Base-by-base conservation (phyloP, 768 basidiomycete species). In the Macrolepiota dolichaula region DNA sequence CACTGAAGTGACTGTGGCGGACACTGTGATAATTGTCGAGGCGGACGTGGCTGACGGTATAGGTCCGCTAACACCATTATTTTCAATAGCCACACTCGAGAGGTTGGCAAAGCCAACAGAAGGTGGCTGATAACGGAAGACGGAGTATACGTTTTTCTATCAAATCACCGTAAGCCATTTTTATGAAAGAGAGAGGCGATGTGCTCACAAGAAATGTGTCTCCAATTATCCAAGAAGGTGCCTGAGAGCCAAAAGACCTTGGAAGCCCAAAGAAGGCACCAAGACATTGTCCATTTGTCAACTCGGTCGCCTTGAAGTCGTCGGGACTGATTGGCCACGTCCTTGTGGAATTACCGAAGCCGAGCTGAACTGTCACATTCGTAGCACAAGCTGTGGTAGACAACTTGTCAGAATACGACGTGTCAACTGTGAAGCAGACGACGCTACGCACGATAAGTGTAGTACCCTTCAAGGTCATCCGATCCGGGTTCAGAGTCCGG, bases 81-180 rank as follows among this genome's bases (percentile, higher is more conserved):
- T 72, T 0, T 73, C 73, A 12, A 79, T 55, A 0, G 89, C 84
- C 0, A 74, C 67, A 0, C 68, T 63, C 3, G 17, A 36, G 9
- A 52, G 35, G 51, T 9, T 19, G 94, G 95, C 95, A 69, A 98
- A 96, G 0, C 95, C 95, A 32, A 97, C 86, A 1, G 90, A 83
- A 0, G 91, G 76, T 0, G 94, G 93, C 29, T 77, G 74, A 62
- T 87, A 92, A 32, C 94, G 85, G 76, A 89, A 96, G 3, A 95
- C 92, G 1, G 92, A 87, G 72, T 94, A 97, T 0, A 96, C 94
- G 69, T 97, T 97, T 84, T 98, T 98, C 84, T 94, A 64, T 46
- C 13, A 15, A 5, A 36, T 10, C 10, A 40, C 17, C 12, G 58
- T 35, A 11, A 51, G 15, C n/a, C 10, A 44, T 12, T 2, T 1